Conservation (phyloP, 345 rosid species). For the Pugionium dolabratum region DNA sequence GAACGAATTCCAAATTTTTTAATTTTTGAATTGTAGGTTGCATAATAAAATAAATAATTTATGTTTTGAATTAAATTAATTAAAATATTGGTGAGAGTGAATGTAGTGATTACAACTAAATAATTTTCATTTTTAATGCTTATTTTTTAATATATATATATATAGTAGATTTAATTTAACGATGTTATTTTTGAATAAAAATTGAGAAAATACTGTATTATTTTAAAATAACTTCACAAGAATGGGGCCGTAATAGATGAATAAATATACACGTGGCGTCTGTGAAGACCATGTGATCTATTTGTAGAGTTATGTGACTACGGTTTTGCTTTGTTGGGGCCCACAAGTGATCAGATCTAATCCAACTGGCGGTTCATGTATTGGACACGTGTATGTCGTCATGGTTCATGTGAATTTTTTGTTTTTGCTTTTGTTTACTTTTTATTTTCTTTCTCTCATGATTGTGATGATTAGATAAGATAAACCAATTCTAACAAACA, state of each 20-base stretch:
- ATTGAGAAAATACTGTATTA: no score
- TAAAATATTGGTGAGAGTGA: no score
- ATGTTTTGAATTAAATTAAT: no score
- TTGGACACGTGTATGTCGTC: constrained; percentile 25
- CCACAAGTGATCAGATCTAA: constrained; percentile 28
- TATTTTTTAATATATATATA: no score
- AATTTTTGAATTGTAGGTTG: no score
- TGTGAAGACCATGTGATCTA: constrained; percentile 35
- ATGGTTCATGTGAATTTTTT: constrained; percentile 30
- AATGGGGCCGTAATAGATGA: constrained; percentile 5
- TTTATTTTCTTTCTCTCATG: not conserved
- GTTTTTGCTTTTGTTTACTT: not conserved
- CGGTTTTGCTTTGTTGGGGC: not conserved
- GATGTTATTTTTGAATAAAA: no score
- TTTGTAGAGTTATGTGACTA: constrained; percentile 21
- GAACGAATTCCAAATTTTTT: no score
- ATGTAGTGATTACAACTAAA: no score
- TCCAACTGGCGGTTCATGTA: constrained; percentile 28
- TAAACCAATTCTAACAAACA: not conserved
- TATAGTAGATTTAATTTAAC: no score
- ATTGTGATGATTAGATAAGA: constrained; percentile 2
- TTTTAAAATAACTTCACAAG: no score
- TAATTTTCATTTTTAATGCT: no score
- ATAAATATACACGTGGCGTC: constrained; percentile 16
- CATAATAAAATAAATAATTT: no score